A percentile compares a stretch with the other conserved stretches of the same genome.
These are phyloP conservation scores for Porogramme epimiltina DNA, from an alignment of 1,284 basidiomycete species.

Conservation along the genomic window DNA sequence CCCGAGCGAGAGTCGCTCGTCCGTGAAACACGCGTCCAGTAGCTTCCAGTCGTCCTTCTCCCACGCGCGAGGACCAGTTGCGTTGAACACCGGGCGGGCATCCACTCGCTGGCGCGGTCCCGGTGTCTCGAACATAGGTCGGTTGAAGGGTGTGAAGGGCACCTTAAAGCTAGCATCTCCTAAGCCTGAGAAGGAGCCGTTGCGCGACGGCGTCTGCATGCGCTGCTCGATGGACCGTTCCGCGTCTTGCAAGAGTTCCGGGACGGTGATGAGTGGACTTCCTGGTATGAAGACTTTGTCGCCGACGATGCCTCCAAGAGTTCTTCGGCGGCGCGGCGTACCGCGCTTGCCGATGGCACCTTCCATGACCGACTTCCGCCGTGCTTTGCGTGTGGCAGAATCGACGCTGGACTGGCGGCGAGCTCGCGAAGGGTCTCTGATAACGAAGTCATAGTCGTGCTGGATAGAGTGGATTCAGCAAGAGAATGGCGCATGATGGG, in stretches of 20 bases:
- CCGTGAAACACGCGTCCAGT: slow-evolving; percentile 75
- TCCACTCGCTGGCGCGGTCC: slow-evolving; percentile 13
- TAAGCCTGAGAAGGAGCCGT: slow-evolving; percentile 1
- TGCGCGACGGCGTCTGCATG: slow-evolving; percentile 15
- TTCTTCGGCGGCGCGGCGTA: slow-evolving; percentile 33
- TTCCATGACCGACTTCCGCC: slow-evolving; percentile 36
- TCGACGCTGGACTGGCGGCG: slow-evolving; percentile 35
- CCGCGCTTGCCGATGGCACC: slow-evolving; percentile 39
- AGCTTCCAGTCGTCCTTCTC: slow-evolving; percentile 73
- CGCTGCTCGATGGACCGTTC: slow-evolving; percentile 49
- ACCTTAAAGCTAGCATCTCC: slow-evolving; percentile 13
- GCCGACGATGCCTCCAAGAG: slow-evolving; percentile 48
- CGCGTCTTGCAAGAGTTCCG: slow-evolving; percentile 58
- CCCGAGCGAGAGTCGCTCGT: slow-evolving; percentile 58
- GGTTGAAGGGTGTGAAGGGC: slow-evolving; percentile 4
- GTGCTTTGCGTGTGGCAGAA: slow-evolving; percentile 36
- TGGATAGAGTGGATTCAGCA: slow-evolving; percentile 28
- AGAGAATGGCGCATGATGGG: neutral
- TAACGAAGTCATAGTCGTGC: slow-evolving; percentile 85
- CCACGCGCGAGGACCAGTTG: slow-evolving; percentile 45
- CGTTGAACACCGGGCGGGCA: slow-evolving; percentile 14
- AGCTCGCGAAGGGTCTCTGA: slow-evolving; percentile 35
- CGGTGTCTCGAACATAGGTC: slow-evolving; percentile 17
- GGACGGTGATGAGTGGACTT: slow-evolving; percentile 52
- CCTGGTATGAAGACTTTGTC: slow-evolving; percentile 57